These are phyloP conservation scores for Salix caprea DNA, from an alignment of 345 rosid species.

Conservation along the genomic window DNA sequence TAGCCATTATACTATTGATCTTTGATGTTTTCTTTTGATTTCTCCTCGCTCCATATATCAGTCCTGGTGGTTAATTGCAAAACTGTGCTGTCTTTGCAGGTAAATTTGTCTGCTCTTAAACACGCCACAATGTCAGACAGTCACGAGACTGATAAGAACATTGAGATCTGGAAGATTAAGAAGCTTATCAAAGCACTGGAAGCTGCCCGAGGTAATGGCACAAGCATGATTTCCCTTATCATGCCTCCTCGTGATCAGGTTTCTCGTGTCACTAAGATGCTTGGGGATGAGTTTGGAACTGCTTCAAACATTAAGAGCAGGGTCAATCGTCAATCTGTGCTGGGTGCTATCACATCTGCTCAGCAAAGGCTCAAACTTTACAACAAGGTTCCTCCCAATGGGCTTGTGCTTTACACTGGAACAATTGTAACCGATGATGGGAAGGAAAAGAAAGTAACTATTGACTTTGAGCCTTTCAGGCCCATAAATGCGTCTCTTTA, in stretches of 20 bases:
- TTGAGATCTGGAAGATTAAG: constrained; percentile 94
- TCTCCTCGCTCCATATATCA: background rate
- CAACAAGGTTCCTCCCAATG: constrained; percentile 83
- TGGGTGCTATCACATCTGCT: constrained; percentile 92
- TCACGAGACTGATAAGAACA: constrained; percentile 74
- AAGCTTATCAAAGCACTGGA: constrained; percentile 84
- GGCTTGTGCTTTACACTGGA: constrained; percentile 85
- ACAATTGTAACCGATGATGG: constrained; percentile 81
- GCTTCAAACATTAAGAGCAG: constrained; percentile 93
- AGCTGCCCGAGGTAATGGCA: constrained; percentile 89
- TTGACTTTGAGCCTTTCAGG: constrained; percentile 91
- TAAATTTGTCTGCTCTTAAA: background rate
- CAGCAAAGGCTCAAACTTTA: constrained; percentile 89
- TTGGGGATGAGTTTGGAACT: constrained; percentile 91
- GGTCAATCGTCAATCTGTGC: constrained; percentile 84
- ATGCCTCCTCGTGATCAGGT: constrained; percentile 97
- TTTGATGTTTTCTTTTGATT: background rate
- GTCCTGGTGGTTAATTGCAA: background rate
- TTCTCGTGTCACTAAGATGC: constrained; percentile 88
- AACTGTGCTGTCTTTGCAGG: constrained; percentile 19
- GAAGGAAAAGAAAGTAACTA: constrained; percentile 87
- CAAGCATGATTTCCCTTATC: constrained; percentile 94
- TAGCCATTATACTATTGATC: background rate
- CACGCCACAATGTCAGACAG: constrained; percentile 35
- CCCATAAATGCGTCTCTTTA: constrained; percentile 88